phyloP scores from a whole-genome alignment of 140 eudicot genomes.

The Senecio squalidus region DNA sequence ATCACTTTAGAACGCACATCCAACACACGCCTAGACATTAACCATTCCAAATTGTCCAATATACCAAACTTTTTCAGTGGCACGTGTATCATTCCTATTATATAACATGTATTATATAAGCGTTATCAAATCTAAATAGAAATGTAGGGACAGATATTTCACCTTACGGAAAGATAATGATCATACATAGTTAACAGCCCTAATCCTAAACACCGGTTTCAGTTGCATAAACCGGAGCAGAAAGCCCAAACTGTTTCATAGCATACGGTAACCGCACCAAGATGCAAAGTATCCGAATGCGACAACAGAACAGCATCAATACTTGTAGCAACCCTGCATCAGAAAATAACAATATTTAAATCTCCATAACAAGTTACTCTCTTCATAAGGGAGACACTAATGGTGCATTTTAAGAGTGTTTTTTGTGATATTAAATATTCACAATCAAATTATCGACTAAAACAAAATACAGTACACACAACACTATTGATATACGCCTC shows the following conservation, averaged over 20 bases:
- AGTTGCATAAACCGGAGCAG: slow-evolving; percentile 77
- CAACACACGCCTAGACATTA: too few relatives aligned
- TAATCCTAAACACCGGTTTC: slow-evolving; percentile 80
- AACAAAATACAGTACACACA: too few relatives aligned
- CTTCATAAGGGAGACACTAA: too few relatives aligned
- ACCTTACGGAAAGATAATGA: slow-evolving; percentile 91
- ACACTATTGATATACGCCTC: too few relatives aligned
- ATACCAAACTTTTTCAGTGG: too few relatives aligned
- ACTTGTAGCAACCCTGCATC: slow-evolving; percentile 70
- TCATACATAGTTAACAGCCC: slow-evolving; percentile 90
- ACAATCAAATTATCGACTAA: too few relatives aligned
- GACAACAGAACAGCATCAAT: slow-evolving; percentile 86
- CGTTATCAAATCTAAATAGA: neutral
- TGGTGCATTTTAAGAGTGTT: neutral
- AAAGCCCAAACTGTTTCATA: slow-evolving; percentile 71
- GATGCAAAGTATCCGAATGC: slow-evolving; percentile 83
- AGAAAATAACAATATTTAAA: neutral
- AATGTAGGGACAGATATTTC: slow-evolving; percentile 12
- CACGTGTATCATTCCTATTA: too few relatives aligned
- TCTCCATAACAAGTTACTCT: too few relatives aligned
- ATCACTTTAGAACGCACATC: too few relatives aligned
- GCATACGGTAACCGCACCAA: slow-evolving; percentile 90
- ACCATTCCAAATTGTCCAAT: too few relatives aligned
- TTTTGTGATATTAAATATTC: too few relatives aligned
- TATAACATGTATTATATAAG: neutral